These are phyloP conservation scores for Allantophomopsis lycopodina DNA, from an alignment of 2,329 filamentous ascomycete species.

Conservation along the genomic window DNA sequence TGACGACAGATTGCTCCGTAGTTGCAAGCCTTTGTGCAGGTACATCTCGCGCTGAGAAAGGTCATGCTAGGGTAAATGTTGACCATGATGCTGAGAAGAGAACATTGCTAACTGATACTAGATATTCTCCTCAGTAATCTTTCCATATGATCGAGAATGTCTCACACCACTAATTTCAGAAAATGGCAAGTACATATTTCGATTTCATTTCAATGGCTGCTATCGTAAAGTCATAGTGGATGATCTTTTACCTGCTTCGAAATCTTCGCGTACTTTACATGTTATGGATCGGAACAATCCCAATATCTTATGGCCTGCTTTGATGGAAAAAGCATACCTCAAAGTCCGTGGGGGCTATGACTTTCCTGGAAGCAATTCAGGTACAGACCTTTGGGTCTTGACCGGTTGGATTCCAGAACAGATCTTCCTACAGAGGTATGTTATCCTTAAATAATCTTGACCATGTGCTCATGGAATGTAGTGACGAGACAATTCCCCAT, in stretches of 20 bases:
- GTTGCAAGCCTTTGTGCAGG: constrained; percentile 87
- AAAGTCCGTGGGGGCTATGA: constrained; percentile 95
- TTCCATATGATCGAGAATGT: constrained; percentile 53
- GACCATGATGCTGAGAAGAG: background rate
- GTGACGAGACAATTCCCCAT: constrained; percentile 65
- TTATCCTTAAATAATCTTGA: background rate
- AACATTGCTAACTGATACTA: constrained; percentile 2
- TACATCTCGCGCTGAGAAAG: constrained; percentile 54
- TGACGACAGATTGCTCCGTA: constrained; percentile 92
- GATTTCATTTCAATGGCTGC: constrained; percentile 93
- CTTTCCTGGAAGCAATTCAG: constrained; percentile 94
- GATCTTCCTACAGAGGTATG: constrained; percentile 67
- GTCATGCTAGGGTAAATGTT: constrained; percentile 47
- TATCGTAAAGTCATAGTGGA: constrained; percentile 80
- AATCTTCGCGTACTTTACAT: constrained; percentile 62
- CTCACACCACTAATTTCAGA: constrained; percentile 49
- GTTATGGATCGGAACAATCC: constrained; percentile 79
- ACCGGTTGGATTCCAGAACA: constrained; percentile 97
- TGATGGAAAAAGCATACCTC: constrained; percentile 91
- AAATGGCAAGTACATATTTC: constrained; percentile 81
- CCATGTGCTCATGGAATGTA: constrained; percentile 14
- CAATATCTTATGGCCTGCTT: constrained; percentile 74
- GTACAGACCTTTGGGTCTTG: constrained; percentile 83
- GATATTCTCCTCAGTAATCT: constrained; percentile 60
- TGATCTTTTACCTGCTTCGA: constrained; percentile 71